Base-by-base conservation (phyloP, 805 yeast species). In the Cyberlindnera maritima region DNA sequence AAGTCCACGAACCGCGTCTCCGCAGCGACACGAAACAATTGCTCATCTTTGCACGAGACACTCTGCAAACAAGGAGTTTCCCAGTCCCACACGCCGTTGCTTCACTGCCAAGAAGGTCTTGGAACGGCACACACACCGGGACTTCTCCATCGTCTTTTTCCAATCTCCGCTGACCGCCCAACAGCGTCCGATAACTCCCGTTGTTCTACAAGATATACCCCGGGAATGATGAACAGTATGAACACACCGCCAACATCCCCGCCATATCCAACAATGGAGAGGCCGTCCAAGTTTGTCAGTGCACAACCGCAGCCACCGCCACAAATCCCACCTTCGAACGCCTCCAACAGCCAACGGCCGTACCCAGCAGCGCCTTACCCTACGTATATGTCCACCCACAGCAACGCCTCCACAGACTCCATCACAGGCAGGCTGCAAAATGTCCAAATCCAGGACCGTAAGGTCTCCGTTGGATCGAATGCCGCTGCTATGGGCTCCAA, bases 361-460 rank as follows among this genome's bases (percentile, higher is more conserved):
- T 47, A 47, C 20, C 50, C 47, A 2, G 18, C 28, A 14, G 47
- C 45, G 2, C 47, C 47, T 13, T 47, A 39, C 32, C 50, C 47
- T 11, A 15, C 40, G 9, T 47, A 43, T n/a, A 31, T 36, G 25
- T 15, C 29, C 5, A 10, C 43, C 6, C 41, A 36, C 23, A 14
- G 17, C 6, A 47, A 40, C n/a, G 40, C 40, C 12, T 47, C 50
- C 3, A 47, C 50, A 6, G 50, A 47, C 26, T 43, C 47, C 14
- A 47, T 47, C 47, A 47, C 50, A 1, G 15, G 44, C 4, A 40
- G 50, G 4, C 33, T 47, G 6, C 47, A 43, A 20, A 31, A 32
- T 11, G 45, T 37, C 17, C 31, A 39, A 18, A 20, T 47, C 4
- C 36, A 43, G 5, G 47, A 39, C 7, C 18, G 36, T 9, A 35